Percentiles rank a stretch among this genome's conserved stretches.
These are phyloP conservation scores for Hydnomerulius pinastri DNA, from an alignment of 768 basidiomycete genomes.

Conservation along the genomic window DNA sequence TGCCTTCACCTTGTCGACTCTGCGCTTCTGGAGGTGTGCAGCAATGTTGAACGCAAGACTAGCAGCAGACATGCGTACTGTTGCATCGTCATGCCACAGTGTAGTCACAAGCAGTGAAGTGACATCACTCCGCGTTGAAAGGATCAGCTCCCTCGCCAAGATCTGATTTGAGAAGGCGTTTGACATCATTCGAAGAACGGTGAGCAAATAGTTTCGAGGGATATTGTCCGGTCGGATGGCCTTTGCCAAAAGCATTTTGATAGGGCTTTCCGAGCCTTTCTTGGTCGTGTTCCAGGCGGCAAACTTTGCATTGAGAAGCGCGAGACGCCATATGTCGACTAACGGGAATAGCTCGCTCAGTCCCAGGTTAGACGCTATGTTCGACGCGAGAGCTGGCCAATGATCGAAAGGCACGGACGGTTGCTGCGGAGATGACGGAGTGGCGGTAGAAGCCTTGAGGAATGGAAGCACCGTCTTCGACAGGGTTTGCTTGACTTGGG, in stretches of 20 bases:
- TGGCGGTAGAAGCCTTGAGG: slow-evolving; percentile 55
- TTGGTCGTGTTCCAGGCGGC: slow-evolving; percentile 48
- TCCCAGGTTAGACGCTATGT: slow-evolving; percentile 48
- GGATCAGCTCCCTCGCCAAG: slow-evolving; percentile 44
- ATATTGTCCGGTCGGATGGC: slow-evolving; percentile 35
- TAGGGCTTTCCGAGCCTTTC: slow-evolving; percentile 38
- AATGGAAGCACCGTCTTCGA: slow-evolving; percentile 55
- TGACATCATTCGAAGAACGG: slow-evolving; percentile 63
- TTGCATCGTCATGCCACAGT: slow-evolving; percentile 66
- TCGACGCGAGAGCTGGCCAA: slow-evolving; percentile 51
- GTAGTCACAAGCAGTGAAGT: slow-evolving; percentile 63
- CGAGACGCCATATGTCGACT: slow-evolving; percentile 81
- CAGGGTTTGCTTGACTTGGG: slow-evolving; percentile 53
- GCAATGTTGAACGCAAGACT: slow-evolving; percentile 80
- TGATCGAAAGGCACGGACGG: slow-evolving; percentile 40
- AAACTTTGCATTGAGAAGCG: slow-evolving; percentile 63
- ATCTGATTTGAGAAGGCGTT: slow-evolving; percentile 59
- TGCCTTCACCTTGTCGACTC: slow-evolving; percentile 46
- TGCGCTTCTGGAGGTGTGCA: slow-evolving; percentile 60
- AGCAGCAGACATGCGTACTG: slow-evolving; percentile 77
- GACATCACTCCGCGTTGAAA: slow-evolving; percentile 33
- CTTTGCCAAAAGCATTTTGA: slow-evolving; percentile 49
- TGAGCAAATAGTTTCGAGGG: slow-evolving; percentile 62
- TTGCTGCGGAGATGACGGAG: slow-evolving; percentile 25
- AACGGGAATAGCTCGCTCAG: slow-evolving; percentile 71